These are phyloP conservation scores for Sambucus nigra DNA, from an alignment of 129 eudicot genomes.

Conservation along the genomic window DNA sequence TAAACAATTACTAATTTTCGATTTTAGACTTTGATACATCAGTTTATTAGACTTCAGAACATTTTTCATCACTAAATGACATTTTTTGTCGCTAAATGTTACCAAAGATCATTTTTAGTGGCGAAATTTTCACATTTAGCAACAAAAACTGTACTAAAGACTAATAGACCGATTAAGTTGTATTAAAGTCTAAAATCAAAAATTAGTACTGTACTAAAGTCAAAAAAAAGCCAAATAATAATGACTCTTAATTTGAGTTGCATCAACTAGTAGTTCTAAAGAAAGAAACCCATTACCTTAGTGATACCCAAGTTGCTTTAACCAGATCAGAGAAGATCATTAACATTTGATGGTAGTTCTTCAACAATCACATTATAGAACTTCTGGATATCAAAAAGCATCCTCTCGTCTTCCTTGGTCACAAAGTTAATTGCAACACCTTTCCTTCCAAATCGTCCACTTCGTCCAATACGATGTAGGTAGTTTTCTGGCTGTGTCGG, in stretches of 20 bases:
- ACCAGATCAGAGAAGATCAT: constrained; percentile 38
- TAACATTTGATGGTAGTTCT: constrained; percentile 53
- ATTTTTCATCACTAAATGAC: too few relatives aligned
- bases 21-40: too few relatives aligned
- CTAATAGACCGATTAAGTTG: too few relatives aligned
- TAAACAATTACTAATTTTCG: too few relatives aligned
- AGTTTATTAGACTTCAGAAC: too few relatives aligned
- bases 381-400: constrained; percentile 56
- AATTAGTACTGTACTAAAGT: too few relatives aligned
- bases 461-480: constrained; percentile 50
- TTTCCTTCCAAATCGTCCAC: constrained; percentile 69
- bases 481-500: constrained; percentile 73
- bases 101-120: too few relatives aligned
- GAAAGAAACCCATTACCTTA: not conserved
- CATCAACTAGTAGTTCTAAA: not conserved
- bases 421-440: constrained; percentile 65
- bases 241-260: not conserved
- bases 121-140: too few relatives aligned
- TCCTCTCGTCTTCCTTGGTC: constrained; percentile 43
- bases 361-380: constrained; percentile 54
- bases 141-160: too few relatives aligned
- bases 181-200: too few relatives aligned
- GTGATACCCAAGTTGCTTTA: not conserved
- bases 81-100: too few relatives aligned
- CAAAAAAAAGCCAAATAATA: too few relatives aligned